Evolutionary conservation across 2,329 filamentous ascomycete genomes (phyloP).

Genomic region (Colletotrichum agaves): DNA sequence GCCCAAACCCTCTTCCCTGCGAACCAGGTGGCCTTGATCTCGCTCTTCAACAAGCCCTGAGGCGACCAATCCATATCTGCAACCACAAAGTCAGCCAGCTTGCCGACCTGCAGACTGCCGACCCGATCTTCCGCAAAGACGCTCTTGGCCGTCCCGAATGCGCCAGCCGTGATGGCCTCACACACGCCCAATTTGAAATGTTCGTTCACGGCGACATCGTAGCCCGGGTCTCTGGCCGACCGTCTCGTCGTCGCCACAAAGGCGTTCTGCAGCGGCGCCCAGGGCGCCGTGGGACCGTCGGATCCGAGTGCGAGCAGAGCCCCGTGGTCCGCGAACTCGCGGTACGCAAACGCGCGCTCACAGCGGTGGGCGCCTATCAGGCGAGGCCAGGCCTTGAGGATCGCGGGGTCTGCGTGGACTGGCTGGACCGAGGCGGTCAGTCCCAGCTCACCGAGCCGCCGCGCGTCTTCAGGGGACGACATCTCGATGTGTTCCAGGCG

Average conservation of each 20-base stretch:
- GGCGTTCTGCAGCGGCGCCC: slow-evolving; percentile 58
- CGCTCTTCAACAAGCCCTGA: slow-evolving; percentile 53
- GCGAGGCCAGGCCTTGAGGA: slow-evolving; percentile 65
- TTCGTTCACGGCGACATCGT: slow-evolving; percentile 54
- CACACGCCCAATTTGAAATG: slow-evolving; percentile 58
- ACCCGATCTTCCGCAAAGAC: slow-evolving; percentile 60
- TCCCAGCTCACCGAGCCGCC: slow-evolving; percentile 59
- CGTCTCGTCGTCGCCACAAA: slow-evolving; percentile 63
- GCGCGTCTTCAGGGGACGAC: slow-evolving; percentile 59
- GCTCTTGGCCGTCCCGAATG: slow-evolving; percentile 59
- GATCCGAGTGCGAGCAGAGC: slow-evolving; percentile 61
- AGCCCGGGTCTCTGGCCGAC: slow-evolving; percentile 56
- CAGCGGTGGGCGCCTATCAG: slow-evolving; percentile 61
- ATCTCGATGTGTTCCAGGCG: slow-evolving; percentile 69
- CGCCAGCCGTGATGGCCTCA: slow-evolving; percentile 59
- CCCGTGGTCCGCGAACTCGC: slow-evolving; percentile 62
- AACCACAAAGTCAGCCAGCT: slow-evolving; percentile 63
- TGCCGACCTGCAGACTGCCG: slow-evolving; percentile 59
- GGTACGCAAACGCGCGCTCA: slow-evolving; percentile 66
- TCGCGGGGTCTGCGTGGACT: slow-evolving; percentile 63
- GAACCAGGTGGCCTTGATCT: slow-evolving; percentile 60
- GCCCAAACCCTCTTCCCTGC: slow-evolving; percentile 50
- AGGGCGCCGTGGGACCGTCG: slow-evolving; percentile 64
- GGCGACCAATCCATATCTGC: slow-evolving; percentile 60
- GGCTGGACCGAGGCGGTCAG: slow-evolving; percentile 63